phyloP scores from a whole-genome alignment of 2,329 filamentous ascomycete species.

The Simplicillium sp. region DNA sequence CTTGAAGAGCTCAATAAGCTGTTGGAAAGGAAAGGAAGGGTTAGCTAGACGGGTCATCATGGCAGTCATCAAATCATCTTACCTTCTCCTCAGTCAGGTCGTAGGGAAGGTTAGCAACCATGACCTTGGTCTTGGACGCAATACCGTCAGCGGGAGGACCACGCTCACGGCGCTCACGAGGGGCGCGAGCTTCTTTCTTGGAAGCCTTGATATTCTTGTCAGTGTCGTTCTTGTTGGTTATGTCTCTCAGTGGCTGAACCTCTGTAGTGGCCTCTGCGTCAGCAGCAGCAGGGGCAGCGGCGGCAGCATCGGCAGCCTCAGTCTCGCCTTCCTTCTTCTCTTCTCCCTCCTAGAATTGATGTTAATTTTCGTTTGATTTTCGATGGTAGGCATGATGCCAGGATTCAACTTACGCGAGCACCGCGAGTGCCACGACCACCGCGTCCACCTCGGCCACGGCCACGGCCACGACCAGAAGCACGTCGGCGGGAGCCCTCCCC shows the following conservation, averaged over 20 bases:
- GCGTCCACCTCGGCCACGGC: slow-evolving; percentile 60
- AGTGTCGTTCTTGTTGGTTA: slow-evolving; percentile 48
- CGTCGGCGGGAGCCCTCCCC: slow-evolving; percentile 57
- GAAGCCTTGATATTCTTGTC: slow-evolving; percentile 52
- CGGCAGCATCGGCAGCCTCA: slow-evolving; percentile 31
- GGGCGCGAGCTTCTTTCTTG: slow-evolving; percentile 42
- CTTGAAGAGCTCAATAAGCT: slow-evolving; percentile 97
- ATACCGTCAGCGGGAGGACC: slow-evolving; percentile 95
- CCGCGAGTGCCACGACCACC: slow-evolving; percentile 47
- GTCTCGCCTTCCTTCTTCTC: slow-evolving; percentile 37
- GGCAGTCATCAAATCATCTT: slow-evolving; percentile 16
- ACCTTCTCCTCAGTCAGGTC: slow-evolving; percentile 97
- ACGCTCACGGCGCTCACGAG: slow-evolving; percentile 64
- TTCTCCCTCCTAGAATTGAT: slow-evolving; percentile 21
- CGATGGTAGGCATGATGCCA: neutral
- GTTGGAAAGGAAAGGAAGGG: slow-evolving; percentile 4
- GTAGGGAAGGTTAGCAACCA: slow-evolving; percentile 98
- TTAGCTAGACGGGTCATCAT: slow-evolving; percentile 9
- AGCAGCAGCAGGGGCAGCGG: slow-evolving; percentile 36
- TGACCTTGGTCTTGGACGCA: slow-evolving; percentile 99
- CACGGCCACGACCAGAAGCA: slow-evolving; percentile 55
- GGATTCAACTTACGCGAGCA: slow-evolving; percentile 29
- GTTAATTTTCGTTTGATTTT: neutral
- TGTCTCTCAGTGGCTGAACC: slow-evolving; percentile 50
- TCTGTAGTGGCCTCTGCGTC: slow-evolving; percentile 39